Evolutionary conservation across 2,329 filamentous ascomycete species (phyloP).

Genomic region (Trematosphaeria pertusa): DNA sequence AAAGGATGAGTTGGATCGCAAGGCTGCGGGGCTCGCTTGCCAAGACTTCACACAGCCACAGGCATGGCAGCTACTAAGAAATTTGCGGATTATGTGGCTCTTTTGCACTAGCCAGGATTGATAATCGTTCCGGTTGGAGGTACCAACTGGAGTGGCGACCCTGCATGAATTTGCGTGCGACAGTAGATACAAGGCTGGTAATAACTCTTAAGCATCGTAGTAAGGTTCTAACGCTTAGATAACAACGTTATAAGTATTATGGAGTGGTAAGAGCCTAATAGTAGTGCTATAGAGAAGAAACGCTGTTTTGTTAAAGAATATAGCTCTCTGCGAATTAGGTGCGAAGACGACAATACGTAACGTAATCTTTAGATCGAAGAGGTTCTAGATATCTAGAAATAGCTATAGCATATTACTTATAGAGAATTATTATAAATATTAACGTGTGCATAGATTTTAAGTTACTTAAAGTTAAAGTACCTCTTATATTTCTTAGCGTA

Average conservation of each 20-base stretch:
- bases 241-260: slow-evolving; percentile 6
- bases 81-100: background rate
- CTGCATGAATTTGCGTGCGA: slow-evolving; percentile 10
- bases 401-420: background rate
- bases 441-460: background rate
- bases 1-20: slow-evolving; percentile 1
- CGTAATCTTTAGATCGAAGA: background rate
- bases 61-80: background rate
- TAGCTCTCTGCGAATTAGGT: slow-evolving; percentile 11
- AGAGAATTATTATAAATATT: background rate
- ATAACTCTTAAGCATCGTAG: slow-evolving; percentile 6
- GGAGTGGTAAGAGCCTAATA: slow-evolving; percentile 14
- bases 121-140: slow-evolving; percentile 1
- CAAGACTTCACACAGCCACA: slow-evolving; percentile 4
- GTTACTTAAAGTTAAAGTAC: background rate
- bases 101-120: slow-evolving; percentile 2
- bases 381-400: background rate
- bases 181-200: slow-evolving; percentile 9
- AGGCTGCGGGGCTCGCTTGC: slow-evolving; percentile 1
- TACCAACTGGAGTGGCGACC: slow-evolving; percentile 7
- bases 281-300: slow-evolving; percentile 13
- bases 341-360: slow-evolving; percentile 1
- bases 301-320: slow-evolving; percentile 4
- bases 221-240: slow-evolving; percentile 8
- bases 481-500: background rate